A percentile compares a stretch with the other conserved stretches of the same genome.
These are phyloP conservation scores for Mrakia gelida DNA, from an alignment of 768 basidiomycete species.

Conservation along the genomic window DNA sequence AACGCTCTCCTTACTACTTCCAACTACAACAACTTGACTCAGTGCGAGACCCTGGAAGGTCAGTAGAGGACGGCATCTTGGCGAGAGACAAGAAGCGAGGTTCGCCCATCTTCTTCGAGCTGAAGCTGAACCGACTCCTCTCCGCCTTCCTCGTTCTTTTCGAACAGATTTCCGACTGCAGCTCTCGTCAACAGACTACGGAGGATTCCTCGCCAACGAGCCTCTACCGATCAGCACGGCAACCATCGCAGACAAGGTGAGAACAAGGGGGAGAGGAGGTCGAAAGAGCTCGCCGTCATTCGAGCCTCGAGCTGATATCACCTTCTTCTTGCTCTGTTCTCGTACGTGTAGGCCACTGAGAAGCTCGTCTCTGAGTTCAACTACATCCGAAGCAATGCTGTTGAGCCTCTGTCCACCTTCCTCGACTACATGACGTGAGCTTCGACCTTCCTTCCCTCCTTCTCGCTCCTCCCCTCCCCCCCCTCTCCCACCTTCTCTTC, in stretches of 20 bases:
- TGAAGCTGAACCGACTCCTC: background rate
- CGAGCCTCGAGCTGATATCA: background rate
- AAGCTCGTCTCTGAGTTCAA: slow-evolving; percentile 96
- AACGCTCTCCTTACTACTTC: slow-evolving; percentile 80
- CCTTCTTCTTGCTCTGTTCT: background rate
- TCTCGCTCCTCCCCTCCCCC: background rate
- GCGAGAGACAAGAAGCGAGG: background rate
- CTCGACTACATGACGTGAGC: slow-evolving; percentile 96
- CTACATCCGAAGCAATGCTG: slow-evolving; percentile 83
- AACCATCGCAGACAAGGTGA: slow-evolving; percentile 80
- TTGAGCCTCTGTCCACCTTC: slow-evolving; percentile 84
- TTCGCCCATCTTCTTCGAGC: background rate
- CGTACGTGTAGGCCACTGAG: slow-evolving; percentile 61
- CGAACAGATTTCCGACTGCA: slow-evolving; percentile 85
- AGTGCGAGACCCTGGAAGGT: slow-evolving; percentile 98
- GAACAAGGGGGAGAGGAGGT: background rate
- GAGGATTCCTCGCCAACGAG: slow-evolving; percentile 96
- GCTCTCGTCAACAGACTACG: slow-evolving; percentile 92
- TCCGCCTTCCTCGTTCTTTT: background rate
- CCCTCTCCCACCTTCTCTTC: background rate
- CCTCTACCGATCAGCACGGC: slow-evolving; percentile 87
- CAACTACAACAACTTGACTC: slow-evolving; percentile 88
- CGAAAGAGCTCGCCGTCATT: background rate
- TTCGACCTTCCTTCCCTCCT: background rate
- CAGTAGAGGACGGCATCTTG: slow-evolving; percentile 32